Evolutionary conservation across 306 rosid genomes (phyloP).

Genomic region (Cucumis sativus): DNA sequence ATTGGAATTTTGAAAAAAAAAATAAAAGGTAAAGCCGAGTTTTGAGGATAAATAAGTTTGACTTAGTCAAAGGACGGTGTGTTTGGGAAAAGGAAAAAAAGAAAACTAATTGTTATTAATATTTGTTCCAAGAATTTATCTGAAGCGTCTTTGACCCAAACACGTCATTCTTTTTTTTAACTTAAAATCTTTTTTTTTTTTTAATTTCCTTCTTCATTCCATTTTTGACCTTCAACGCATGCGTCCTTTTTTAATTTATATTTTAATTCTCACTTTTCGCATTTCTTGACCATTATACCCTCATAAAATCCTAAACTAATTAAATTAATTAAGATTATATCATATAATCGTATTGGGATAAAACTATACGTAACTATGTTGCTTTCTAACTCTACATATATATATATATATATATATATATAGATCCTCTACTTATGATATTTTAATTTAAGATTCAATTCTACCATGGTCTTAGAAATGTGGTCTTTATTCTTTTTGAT

Average conservation of each 20-base stretch:
- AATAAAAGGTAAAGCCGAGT: background rate
- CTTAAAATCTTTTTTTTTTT: background rate
- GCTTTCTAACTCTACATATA: background rate
- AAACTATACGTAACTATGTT: conserved; percentile 2
- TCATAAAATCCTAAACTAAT: background rate
- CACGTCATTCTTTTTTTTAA: background rate
- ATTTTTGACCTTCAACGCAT: conserved; percentile 5
- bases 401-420: too few relatives aligned
- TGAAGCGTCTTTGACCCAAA: conserved; percentile 11
- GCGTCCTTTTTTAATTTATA: background rate
- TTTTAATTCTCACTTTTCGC: background rate
- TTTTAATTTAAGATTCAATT: background rate
- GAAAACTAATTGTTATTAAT: background rate
- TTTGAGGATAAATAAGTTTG: conserved; percentile 1
- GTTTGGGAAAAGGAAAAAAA: background rate
- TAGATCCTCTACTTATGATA: background rate
- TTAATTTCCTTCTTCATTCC: background rate
- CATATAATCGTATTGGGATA: background rate
- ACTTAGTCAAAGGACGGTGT: conserved; percentile 1
- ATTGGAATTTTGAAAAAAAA: background rate
- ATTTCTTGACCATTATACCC: background rate
- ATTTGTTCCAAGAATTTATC: background rate
- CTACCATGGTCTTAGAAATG: background rate
- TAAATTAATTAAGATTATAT: background rate
- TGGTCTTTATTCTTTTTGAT: too few relatives aligned